These are phyloP conservation scores for Monascus purpureus DNA, from an alignment of 495 filamentous ascomycete species.

Conservation along the genomic window DNA sequence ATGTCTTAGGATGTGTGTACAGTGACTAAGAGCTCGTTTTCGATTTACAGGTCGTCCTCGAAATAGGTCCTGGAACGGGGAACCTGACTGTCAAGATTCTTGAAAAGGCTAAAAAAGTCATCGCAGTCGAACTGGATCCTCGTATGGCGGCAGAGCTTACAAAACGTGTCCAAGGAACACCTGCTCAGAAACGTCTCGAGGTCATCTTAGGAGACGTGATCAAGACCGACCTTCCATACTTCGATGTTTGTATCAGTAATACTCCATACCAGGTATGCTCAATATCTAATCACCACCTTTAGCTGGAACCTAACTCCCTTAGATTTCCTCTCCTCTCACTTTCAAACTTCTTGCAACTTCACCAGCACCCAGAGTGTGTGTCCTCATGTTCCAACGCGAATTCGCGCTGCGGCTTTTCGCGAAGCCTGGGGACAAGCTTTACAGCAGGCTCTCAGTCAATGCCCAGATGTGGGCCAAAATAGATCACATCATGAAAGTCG, in stretches of 20 bases:
- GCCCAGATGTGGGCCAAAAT: constrained; percentile 90
- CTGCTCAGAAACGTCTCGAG: constrained; percentile 65
- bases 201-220: constrained; percentile 87
- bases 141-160: constrained; percentile 95
- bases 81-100: constrained; percentile 83
- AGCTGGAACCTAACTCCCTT: constrained; percentile 2
- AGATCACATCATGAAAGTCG: constrained; percentile 82
- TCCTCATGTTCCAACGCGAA: constrained; percentile 59
- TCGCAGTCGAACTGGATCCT: constrained; percentile 88
- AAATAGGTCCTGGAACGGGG: constrained; percentile 69
- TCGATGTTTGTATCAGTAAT: constrained; percentile 87
- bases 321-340: constrained; percentile 83
- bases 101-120: constrained; percentile 71
- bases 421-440: constrained; percentile 66
- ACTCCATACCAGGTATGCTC: constrained; percentile 65
- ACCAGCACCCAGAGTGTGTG: constrained; percentile 59
- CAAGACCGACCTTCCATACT: constrained; percentile 73
- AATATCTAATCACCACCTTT: constrained; percentile 3
- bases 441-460: constrained; percentile 76
- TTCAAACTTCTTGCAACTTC: constrained; percentile 75
- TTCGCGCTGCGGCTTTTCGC: constrained; percentile 53
- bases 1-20: too few relatives aligned
- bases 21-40: background rate
- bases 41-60: constrained; percentile 43
- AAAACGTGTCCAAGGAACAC: constrained; percentile 80